A percentile compares a stretch with the other conserved stretches of the same genome.
phyloP scores from a whole-genome alignment of 2,329 filamentous ascomycete genomes.

The Stagonosporopsis cucurbitacearum region DNA sequence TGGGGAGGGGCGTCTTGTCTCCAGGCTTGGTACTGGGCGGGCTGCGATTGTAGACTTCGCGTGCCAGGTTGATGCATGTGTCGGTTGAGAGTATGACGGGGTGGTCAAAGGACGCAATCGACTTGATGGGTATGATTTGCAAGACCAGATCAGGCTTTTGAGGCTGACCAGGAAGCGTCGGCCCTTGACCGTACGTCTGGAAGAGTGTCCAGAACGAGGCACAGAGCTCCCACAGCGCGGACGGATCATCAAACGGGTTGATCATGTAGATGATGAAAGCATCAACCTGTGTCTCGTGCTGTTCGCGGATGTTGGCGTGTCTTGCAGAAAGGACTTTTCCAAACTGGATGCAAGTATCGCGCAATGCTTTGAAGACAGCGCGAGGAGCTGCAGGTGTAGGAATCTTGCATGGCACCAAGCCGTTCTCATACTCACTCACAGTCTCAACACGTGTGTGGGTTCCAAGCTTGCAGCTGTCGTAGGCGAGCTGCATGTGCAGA shows the following conservation, averaged over 20 bases:
- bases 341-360: constrained; percentile 48
- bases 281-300: constrained; percentile 58
- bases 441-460: constrained; percentile 59
- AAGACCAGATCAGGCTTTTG: constrained; percentile 69
- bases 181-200: constrained; percentile 64
- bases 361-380: constrained; percentile 38
- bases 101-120: constrained; percentile 68
- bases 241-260: constrained; percentile 68
- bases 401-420: constrained; percentile 42
- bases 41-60: constrained; percentile 81
- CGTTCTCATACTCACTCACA: constrained; percentile 46
- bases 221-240: constrained; percentile 71
- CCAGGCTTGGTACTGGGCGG: constrained; percentile 52
- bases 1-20: constrained; percentile 55
- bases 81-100: constrained; percentile 67
- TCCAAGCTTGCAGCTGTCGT: constrained; percentile 77
- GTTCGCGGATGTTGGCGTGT: constrained; percentile 44
- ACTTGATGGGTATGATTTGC: constrained; percentile 73
- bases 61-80: constrained; percentile 68
- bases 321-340: constrained; percentile 50
- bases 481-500: constrained; percentile 70
- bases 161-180: constrained; percentile 46
- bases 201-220: constrained; percentile 76
- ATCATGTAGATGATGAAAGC: constrained; percentile 76
- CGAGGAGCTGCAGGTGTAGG: constrained; percentile 25